Base-by-base conservation (phyloP, 306 rosid genomes). In the Erythrophleum fordii region DNA sequence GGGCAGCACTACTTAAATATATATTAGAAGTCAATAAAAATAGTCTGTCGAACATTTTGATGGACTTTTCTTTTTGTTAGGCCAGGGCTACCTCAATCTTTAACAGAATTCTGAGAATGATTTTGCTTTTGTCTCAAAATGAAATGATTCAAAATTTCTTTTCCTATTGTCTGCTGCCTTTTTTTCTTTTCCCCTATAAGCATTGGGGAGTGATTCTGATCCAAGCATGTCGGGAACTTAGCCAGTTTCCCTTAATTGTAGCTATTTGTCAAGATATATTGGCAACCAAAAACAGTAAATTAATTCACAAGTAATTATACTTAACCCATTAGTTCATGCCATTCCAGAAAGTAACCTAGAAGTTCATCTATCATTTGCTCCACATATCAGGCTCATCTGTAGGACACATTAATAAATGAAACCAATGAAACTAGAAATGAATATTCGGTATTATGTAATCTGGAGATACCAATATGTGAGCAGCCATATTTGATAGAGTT, bases 201-300 rank as follows among this genome's bases (percentile, higher is more conserved):
- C 5, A 37, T 3, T 42, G 46, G 51, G 6, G 11, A 48, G 44
- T 56, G 56, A 56, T 46, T 67, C 35, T 22, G 69, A 44, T 80
- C 9, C 31, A 80, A 60, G 70, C 46, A 74, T 25, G 5, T 46
- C 1, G 1, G 58, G 44, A 55, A 66, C 42, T 16, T 22, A 79
- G 23, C 29, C 55, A 3, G 31, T 42, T 22, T n/a, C 8, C 23
- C 66, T 66, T 45, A 51, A 25, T 13, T 39, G 39, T 69, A 35
- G 58, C 56, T 48, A 82, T 80, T 68, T 44, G 56, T 59, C 22
- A 53, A 55, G 42, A 44, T 66, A 56, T 29, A 39, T 67, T 9
- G 42, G 62, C 18, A 66, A 75, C 59, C 6, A 37, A 11, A 61
- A 60, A 42, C n/a, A 56, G 14, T 14, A 34, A 42, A 70, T 41